phyloP scores from a whole-genome alignment of 345 rosid species.

The Moricandia moricandioides region DNA sequence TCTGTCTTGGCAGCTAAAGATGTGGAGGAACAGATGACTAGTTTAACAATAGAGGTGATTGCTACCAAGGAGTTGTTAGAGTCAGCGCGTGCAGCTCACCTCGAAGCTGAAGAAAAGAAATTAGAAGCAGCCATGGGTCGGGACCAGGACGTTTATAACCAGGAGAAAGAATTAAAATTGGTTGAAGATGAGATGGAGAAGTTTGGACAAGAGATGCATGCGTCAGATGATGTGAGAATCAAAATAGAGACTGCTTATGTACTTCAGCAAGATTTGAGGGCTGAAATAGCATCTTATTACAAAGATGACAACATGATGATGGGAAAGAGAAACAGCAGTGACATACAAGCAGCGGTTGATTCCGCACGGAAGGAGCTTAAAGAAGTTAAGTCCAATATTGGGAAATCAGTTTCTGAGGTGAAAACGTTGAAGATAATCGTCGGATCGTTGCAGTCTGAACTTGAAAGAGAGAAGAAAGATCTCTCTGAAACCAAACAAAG shows the following conservation, averaged over 20 bases:
- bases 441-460: conserved; percentile 57
- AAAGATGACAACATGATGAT: conserved; percentile 40
- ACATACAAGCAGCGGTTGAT: conserved; percentile 56
- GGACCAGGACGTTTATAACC: conserved; percentile 66
- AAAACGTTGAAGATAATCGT: conserved; percentile 65
- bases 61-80: conserved; percentile 71
- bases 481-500: conserved; percentile 36
- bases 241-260: conserved; percentile 62
- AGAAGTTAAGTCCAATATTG: conserved; percentile 72
- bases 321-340: conserved; percentile 46
- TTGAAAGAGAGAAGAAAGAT: conserved; percentile 58
- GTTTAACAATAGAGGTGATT: conserved; percentile 72
- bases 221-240: conserved; percentile 66
- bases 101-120: conserved; percentile 85
- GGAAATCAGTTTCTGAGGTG: conserved; percentile 69
- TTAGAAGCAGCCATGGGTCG: conserved; percentile 69
- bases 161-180: conserved; percentile 81
- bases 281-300: conserved; percentile 73
- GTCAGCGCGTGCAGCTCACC: conserved; percentile 79
- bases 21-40: conserved; percentile 81
- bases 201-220: conserved; percentile 59
- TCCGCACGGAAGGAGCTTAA: conserved; percentile 80
- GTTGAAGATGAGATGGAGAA: conserved; percentile 77
- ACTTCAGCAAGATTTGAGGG: conserved; percentile 65
- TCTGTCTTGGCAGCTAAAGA: conserved; percentile 65